A percentile compares a stretch with the other conserved stretches of the same genome.
Evolutionary conservation across 202 grass and related monocot genomes (phyloP).

Genomic region (Brachypodium distachyon): DNA sequence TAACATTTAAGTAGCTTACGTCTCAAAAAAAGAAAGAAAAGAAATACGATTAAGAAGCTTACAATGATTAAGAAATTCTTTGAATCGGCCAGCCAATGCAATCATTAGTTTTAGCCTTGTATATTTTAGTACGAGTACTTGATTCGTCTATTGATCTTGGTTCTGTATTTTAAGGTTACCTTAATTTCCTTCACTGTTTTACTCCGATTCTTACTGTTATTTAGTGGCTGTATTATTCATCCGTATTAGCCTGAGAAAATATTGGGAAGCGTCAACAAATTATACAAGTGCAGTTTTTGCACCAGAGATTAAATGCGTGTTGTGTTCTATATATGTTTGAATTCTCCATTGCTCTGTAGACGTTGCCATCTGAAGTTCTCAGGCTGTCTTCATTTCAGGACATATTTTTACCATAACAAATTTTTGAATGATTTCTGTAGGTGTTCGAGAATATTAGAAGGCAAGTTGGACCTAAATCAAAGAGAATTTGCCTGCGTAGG

Average conservation of each 20-base stretch:
- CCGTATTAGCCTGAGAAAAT: background rate
- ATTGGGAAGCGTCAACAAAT: background rate
- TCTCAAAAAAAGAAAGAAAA: no score
- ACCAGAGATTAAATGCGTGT: background rate
- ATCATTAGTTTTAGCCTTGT: background rate
- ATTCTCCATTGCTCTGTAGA: background rate
- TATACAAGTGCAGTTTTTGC: background rate
- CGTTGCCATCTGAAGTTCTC: background rate
- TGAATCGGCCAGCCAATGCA: conserved; percentile 14
- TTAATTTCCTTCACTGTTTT: background rate
- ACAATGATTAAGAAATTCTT: background rate
- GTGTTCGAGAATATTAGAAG: conserved; percentile 28
- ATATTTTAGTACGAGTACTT: background rate
- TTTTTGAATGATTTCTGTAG: conserved; percentile 25
- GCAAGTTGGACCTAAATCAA: conserved; percentile 38
- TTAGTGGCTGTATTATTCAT: background rate
- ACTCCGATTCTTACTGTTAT: background rate
- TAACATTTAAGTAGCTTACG: background rate
- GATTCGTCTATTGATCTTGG: background rate
- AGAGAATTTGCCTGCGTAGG: conserved; percentile 64
- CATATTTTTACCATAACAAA: background rate
- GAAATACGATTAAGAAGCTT: background rate
- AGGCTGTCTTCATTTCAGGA: background rate
- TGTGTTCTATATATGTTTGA: background rate
- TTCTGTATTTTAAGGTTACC: background rate